Evolutionary conservation across 2,329 filamentous ascomycete genomes (phyloP).

Genomic region (Cladophialophora yegresii): DNA sequence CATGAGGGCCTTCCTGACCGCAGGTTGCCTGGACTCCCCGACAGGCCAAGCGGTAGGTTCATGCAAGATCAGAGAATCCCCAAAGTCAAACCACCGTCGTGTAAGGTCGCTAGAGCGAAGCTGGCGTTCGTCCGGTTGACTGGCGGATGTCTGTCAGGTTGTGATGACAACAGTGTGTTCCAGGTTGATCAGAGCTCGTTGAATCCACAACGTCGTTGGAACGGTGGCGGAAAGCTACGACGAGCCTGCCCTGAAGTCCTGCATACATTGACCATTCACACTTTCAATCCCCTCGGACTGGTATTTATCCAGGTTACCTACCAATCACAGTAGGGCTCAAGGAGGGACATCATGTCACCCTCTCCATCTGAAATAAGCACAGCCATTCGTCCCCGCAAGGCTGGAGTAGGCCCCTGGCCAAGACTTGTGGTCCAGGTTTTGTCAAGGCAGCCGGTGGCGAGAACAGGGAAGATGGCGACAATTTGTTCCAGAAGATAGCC

Average conservation of each 20-base stretch:
- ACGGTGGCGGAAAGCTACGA: neutral
- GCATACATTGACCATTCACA: neutral
- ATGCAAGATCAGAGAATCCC: too few species aligned
- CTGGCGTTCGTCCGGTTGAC: too few species aligned
- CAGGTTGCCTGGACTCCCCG: too few species aligned
- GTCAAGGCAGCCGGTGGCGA: neutral
- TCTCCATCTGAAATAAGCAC: neutral
- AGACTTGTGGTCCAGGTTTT: neutral
- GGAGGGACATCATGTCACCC: neutral
- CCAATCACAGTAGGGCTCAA: neutral
- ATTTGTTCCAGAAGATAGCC: constrained; percentile 1
- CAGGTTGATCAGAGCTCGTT: neutral
- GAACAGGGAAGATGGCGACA: constrained; percentile 16
- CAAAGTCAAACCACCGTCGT: too few species aligned
- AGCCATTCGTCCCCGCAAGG: neutral
- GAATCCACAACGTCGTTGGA: neutral
- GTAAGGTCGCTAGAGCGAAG: too few species aligned
- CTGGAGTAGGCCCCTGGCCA: neutral
- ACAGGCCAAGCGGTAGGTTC: too few species aligned
- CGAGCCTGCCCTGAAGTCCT: neutral
- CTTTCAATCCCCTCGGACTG: neutral
- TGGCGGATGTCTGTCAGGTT: neutral
- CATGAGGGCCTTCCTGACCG: neutral
- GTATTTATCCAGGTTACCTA: neutral
- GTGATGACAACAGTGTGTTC: neutral